Base-by-base conservation (phyloP, 2,329 filamentous ascomycete species). In the Xylariaceae sp. region DNA sequence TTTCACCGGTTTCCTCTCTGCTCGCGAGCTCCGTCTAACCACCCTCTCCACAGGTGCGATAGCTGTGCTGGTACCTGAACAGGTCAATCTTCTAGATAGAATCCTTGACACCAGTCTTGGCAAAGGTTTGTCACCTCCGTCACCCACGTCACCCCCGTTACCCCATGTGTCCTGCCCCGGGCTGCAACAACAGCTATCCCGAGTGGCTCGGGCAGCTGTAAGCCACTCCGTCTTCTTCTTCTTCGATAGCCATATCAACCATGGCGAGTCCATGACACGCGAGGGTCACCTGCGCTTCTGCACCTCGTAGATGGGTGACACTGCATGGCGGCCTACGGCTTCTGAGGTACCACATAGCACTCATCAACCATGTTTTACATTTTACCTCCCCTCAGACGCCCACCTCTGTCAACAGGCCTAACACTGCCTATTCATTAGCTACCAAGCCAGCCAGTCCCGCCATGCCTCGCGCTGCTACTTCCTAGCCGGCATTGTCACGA, bases 221-320 rank as follows among this genome's bases (percentile, higher is more conserved):
- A 33, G 28, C 15, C 18, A 35, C 12, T 40, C 33, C 34, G 34
- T 41, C 46, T 47, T 45, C 44, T 42, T 47, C n/a, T n/a, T n/a
- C n/a, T n/a, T n/a, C n/a, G n/a, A n/a, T n/a, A n/a, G n/a, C n/a
- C n/a, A n/a, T n/a, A n/a, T n/a, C n/a, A 47, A 46, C 41, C 9
- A n/a, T n/a, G n/a, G n/a, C n/a, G n/a, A n/a, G n/a, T n/a, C n/a
- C n/a, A n/a, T n/a, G n/a, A n/a, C n/a, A n/a, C n/a, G n/a, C n/a
- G n/a, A n/a, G n/a, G n/a, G 37, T 33, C 35, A 38, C 36, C 40
- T 39, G 27, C 11, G 21, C 12, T 21, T 34, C 33, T 24, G 37
- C 43, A 30, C 29, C 43, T 47, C 34, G 38, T 47, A 31, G 27
- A 40, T 46, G 35, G 43, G 40, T 40, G 34, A 47, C 48, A 43